A percentile compares a stretch with the other conserved stretches of the same genome.
phyloP scores from a whole-genome alignment of 805 yeast species.

The Candida pseudoglaebosa region DNA sequence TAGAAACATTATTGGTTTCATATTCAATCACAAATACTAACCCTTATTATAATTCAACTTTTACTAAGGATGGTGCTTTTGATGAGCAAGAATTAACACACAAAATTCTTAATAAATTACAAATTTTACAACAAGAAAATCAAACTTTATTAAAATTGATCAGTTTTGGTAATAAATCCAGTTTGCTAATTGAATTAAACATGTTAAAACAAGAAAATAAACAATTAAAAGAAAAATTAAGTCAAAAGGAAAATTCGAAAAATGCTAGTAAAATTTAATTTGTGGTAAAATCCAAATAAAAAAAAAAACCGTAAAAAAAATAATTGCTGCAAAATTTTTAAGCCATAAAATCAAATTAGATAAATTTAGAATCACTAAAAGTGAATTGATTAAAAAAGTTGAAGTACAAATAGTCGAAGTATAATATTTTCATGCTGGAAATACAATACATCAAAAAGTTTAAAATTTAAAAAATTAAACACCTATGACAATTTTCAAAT shows the following conservation, averaged over 20 bases:
- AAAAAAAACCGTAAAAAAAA: too few relatives aligned
- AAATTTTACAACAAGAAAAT: constrained; percentile 62
- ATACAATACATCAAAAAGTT: too few relatives aligned
- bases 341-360: too few relatives aligned
- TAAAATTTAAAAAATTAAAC: too few relatives aligned
- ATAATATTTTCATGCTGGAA: too few relatives aligned
- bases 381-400: too few relatives aligned
- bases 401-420: too few relatives aligned
- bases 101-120: constrained; percentile 60
- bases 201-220: constrained; percentile 35
- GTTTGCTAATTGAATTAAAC: constrained; percentile 64
- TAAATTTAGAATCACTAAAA: too few relatives aligned
- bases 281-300: too few relatives aligned
- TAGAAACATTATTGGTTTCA: constrained; percentile 54
- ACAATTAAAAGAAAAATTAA: constrained; percentile 10
- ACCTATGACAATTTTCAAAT: too few relatives aligned
- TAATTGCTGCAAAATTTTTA: too few relatives aligned
- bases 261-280: too few relatives aligned
- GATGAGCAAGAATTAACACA: constrained; percentile 77
- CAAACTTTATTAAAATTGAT: constrained; percentile 65
- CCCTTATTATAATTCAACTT: constrained; percentile 7
- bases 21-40: constrained; percentile 19
- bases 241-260: constrained; percentile 5
- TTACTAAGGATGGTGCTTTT: constrained; percentile 54
- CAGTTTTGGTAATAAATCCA: constrained; percentile 73